Evolutionary conservation across 2,329 filamentous ascomycete genomes (phyloP), one percentile per base, ranked within the genome.

Genomic region (Aureobasidium sp.): DNA sequence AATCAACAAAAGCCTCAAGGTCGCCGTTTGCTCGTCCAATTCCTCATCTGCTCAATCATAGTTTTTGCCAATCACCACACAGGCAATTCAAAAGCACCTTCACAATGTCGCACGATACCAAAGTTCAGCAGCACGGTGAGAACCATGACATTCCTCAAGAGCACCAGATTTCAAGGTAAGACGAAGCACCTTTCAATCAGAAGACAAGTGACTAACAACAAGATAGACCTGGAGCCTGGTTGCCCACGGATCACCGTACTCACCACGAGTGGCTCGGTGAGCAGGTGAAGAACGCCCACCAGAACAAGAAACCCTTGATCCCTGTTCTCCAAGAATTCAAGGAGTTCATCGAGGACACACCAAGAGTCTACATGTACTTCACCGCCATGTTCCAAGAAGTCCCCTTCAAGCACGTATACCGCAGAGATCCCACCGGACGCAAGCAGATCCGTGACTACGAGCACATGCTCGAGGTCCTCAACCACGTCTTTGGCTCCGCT

Each of bases 361-460:
- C 84, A 1, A 79, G 84, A 23, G 74, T 89, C 27, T 85, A 83
- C 74, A 84, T 89, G 78, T 82, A 85, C 69, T 83, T 88, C 67
- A 75, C 75, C 25, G 75, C 80, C 64, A 89, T 89, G 87, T 89
- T 71, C 61, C 61, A 70, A 2, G 83, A 89, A 72, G 76, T 89
- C 21, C 86, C 86, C 0, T 68, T 70, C 33, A 84, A 83, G 70
- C 74, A 78, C 19, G 81, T 81, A 0, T 89, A 89, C 71, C 69
- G 71, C 61, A 76, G 74, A 7, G 85, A 88, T 62, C 84, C 85
- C 0, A 83, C 81, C 0, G 85, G 85, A 1, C 75, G 78, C 57
- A 78, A 75, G 35, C 84, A 87, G 71, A 81, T 90, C 60, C 80
- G 82, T 9, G 80, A 87, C 72, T 88, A 87, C 65, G 61, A 79